Evolutionary conservation across 768 basidiomycete genomes (phyloP), one percentile per base, ranked within the genome.

Genomic region (Lenzites betulinus): DNA sequence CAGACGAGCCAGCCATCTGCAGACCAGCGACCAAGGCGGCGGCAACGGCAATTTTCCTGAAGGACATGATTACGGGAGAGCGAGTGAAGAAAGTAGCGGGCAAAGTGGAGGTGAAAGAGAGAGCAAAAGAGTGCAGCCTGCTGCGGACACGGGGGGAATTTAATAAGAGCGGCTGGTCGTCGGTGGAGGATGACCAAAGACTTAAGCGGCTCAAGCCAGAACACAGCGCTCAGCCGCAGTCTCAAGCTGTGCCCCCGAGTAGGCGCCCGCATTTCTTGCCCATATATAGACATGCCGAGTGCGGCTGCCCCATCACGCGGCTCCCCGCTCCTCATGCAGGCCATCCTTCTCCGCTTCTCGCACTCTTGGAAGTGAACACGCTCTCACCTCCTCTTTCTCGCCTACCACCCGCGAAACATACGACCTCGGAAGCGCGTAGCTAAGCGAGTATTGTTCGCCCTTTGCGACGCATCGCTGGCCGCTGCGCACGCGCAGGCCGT

Each of bases 1-100:
- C 70, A 58, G 62, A 57, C 43, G 59, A 46, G 54, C 60, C 55
- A 25, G 54, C 65, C 49, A 63, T 44, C 51, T 60, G 58, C 51
- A 66, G 42, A 15, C 63, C 64, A 18, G 58, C 59, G 30, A 61
- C 66, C 25, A 67, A 43, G 33, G 58, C 26, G 13, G 66, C 65
- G 52, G 57, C 35, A 25, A 51, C 41, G 51, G 56, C 26, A 44
- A 67, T 12, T 25, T 44, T 63, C 38, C 48, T 58, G 52, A 57
- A 54, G 33, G 55, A 60, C 43, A 63, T 42, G 57, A 57, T 62
- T 41, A 22, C 22, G 51, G 47, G 46, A 20, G 18, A 57, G 25
- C 11, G 43, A n/a, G 33, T 36, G 51, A 39, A 39, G 23, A 36
- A 36, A 50, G 23, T 25, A 39, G 44, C 26, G 49, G 43, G 16